A percentile compares a stretch with the other conserved stretches of the same genome.
Evolutionary conservation across 225 moss, liverwort and hornwort species (phyloP).

Genomic region (Marchantia polymorpha): DNA sequence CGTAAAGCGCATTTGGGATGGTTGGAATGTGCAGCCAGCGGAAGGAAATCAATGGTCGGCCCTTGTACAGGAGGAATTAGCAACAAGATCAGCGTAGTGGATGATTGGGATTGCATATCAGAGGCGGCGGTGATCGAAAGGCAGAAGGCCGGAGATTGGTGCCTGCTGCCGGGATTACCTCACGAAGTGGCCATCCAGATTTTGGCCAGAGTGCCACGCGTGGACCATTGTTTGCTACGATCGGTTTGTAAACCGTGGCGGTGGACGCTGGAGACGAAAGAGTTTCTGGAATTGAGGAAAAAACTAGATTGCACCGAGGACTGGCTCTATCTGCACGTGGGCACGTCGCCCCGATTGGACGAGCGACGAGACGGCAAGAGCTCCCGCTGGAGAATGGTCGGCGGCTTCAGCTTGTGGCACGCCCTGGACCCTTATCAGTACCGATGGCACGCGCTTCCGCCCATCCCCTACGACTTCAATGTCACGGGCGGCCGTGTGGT

Average conservation of each 20-base stretch:
- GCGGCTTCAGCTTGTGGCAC: slow-evolving; percentile 55
- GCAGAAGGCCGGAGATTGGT: slow-evolving; percentile 40
- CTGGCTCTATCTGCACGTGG: slow-evolving; percentile 57
- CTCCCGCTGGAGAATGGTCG: slow-evolving; percentile 40
- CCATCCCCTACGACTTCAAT: slow-evolving; percentile 39
- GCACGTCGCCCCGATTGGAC: slow-evolving; percentile 41
- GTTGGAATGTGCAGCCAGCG: slow-evolving; percentile 23
- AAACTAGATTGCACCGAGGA: slow-evolving; percentile 44
- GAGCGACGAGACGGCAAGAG: slow-evolving; percentile 37
- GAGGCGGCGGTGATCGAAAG: slow-evolving; percentile 32
- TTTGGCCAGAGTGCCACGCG: slow-evolving; percentile 49
- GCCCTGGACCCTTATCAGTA: slow-evolving; percentile 48
- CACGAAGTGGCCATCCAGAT: slow-evolving; percentile 46
- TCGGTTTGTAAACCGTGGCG: slow-evolving; percentile 48
- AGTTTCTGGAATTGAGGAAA: slow-evolving; percentile 42
- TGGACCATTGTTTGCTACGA: slow-evolving; percentile 35
- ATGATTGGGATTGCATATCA: slow-evolving; percentile 34
- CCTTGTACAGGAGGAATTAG: slow-evolving; percentile 23
- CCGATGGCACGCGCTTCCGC: slow-evolving; percentile 53
- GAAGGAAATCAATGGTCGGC: slow-evolving; percentile 28
- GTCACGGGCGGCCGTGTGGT: slow-evolving; percentile 51
- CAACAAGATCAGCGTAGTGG: slow-evolving; percentile 18
- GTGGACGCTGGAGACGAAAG: slow-evolving; percentile 39
- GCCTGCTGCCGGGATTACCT: slow-evolving; percentile 49
- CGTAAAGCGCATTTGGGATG: neutral